phyloP scores from a whole-genome alignment of 2,329 filamentous ascomycete genomes.

The Fusarium robinianum region DNA sequence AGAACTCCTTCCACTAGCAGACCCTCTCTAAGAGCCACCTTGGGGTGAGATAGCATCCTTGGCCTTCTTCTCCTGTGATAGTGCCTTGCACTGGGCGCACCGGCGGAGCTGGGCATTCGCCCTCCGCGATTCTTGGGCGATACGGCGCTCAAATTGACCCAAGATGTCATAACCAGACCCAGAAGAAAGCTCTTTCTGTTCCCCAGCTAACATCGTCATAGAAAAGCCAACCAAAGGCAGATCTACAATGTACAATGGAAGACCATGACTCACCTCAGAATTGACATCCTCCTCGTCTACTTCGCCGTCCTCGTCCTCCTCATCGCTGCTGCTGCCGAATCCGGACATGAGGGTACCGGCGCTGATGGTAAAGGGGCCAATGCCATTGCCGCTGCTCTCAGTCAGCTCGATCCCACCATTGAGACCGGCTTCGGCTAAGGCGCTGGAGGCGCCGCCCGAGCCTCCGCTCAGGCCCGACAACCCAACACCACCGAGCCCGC shows the following conservation, averaged over 20 bases:
- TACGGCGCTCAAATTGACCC: too few species aligned
- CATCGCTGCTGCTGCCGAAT: slow-evolving; percentile 93
- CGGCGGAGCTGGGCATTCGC: too few species aligned
- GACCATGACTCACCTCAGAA: slow-evolving; percentile 65
- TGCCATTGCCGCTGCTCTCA: slow-evolving; percentile 67
- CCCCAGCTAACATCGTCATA: slow-evolving; percentile 39
- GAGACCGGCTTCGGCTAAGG: slow-evolving; percentile 79
- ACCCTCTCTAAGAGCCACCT: too few species aligned
- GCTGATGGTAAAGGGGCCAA: slow-evolving; percentile 73
- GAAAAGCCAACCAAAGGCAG: too few species aligned
- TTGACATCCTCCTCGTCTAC: slow-evolving; percentile 77
- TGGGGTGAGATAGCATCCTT: too few species aligned
- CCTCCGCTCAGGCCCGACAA: slow-evolving; percentile 50
- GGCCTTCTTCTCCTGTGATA: too few species aligned
- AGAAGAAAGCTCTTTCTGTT: slow-evolving; percentile 33
- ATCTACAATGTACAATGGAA: too few species aligned
- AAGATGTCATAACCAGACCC: too few species aligned
- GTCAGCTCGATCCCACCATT: slow-evolving; percentile 73
- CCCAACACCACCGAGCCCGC: slow-evolving; percentile 53
- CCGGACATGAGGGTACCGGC: slow-evolving; percentile 80
- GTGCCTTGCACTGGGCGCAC: too few species aligned
- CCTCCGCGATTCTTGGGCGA: too few species aligned
- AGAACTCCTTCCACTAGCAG: too few species aligned
- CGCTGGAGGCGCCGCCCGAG: slow-evolving; percentile 59
- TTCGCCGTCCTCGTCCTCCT: slow-evolving; percentile 94